A percentile compares a stretch with the other conserved stretches of the same genome.
Evolutionary conservation across 2,329 filamentous ascomycete genomes (phyloP).

Genomic region (Pseudogymnoascus sp.): DNA sequence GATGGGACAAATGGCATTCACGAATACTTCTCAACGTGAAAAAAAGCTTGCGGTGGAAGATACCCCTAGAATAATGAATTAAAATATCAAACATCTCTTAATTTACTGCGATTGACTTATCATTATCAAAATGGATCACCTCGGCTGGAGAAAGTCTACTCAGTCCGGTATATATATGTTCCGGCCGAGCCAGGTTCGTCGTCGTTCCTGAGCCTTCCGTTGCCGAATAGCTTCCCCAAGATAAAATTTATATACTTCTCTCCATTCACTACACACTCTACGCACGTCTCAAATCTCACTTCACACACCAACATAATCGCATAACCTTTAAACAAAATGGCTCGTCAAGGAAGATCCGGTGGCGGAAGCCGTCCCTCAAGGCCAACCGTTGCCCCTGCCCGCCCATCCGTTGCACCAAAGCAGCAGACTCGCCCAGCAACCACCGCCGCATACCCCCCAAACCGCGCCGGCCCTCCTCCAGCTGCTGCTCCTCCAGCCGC

Average conservation of each 20-base stretch:
- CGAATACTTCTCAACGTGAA: not conserved
- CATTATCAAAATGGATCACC: not conserved
- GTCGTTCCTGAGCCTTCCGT: conserved; percentile 2
- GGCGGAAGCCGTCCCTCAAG: conserved; percentile 54
- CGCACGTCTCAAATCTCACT: not conserved
- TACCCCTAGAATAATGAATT: conserved; percentile 4
- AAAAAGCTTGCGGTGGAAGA: not conserved
- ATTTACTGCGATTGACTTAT: not conserved
- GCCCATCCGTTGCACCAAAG: conserved; percentile 43
- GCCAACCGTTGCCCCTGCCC: conserved; percentile 52
- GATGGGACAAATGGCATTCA: not conserved
- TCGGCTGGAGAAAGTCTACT: not conserved
- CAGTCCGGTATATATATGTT: conserved; percentile 1
- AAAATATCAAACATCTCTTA: not conserved
- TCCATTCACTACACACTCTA: conserved; percentile 14
- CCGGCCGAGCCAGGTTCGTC: not conserved
- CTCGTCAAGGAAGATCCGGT: conserved; percentile 66
- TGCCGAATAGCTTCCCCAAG: conserved; percentile 1
- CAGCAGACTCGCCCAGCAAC: conserved; percentile 63
- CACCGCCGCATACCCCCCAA: conserved; percentile 46
- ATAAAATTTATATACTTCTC: conserved; percentile 12
- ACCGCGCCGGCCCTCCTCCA: conserved; percentile 37
- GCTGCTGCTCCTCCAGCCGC: conserved; percentile 27
- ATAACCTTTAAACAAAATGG: conserved; percentile 44
- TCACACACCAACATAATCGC: conserved; percentile 11